Conservation (phyloP, 2,329 filamentous ascomycete species). For the Microdochium trichocladiopsis region DNA sequence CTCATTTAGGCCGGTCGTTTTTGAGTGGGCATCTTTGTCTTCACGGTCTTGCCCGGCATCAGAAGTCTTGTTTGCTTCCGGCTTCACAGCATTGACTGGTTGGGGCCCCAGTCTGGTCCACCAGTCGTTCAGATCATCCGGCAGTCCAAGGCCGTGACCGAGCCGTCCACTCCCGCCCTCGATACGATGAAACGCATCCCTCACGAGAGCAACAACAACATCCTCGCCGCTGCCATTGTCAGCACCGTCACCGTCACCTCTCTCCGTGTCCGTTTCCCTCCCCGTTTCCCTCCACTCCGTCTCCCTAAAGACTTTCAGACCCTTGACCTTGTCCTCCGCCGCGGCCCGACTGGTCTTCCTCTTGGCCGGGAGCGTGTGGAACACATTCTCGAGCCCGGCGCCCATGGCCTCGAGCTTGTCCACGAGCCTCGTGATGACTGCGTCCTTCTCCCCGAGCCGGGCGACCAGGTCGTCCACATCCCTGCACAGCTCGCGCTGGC, state of each 20-base stretch:
- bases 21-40: slow-evolving; percentile 4
- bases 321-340: slow-evolving; percentile 42
- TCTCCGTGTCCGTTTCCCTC: slow-evolving; percentile 6
- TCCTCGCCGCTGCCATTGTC: slow-evolving; percentile 14
- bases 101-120: slow-evolving; percentile 34
- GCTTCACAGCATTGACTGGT: slow-evolving; percentile 14
- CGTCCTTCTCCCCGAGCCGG: slow-evolving; percentile 42
- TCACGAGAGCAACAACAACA: slow-evolving; percentile 29
- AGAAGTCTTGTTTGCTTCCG: not conserved
- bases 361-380: slow-evolving; percentile 40
- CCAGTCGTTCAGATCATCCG: slow-evolving; percentile 33
- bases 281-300: slow-evolving; percentile 26
- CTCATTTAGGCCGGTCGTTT: slow-evolving; percentile 9
- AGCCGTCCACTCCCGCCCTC: not conserved
- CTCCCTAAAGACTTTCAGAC: slow-evolving; percentile 40
- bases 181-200: slow-evolving; percentile 16
- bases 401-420: slow-evolving; percentile 48
- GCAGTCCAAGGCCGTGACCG: not conserved
- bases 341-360: slow-evolving; percentile 34
- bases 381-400: slow-evolving; percentile 44
- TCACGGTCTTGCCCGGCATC: slow-evolving; percentile 6
- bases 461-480: slow-evolving; percentile 36
- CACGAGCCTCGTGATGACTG: slow-evolving; percentile 38
- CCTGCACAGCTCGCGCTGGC: slow-evolving; percentile 28
- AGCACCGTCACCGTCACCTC: slow-evolving; percentile 4